phyloP scores from a whole-genome alignment of 2,329 filamentous ascomycete species.

The Neurospora crassa region DNA sequence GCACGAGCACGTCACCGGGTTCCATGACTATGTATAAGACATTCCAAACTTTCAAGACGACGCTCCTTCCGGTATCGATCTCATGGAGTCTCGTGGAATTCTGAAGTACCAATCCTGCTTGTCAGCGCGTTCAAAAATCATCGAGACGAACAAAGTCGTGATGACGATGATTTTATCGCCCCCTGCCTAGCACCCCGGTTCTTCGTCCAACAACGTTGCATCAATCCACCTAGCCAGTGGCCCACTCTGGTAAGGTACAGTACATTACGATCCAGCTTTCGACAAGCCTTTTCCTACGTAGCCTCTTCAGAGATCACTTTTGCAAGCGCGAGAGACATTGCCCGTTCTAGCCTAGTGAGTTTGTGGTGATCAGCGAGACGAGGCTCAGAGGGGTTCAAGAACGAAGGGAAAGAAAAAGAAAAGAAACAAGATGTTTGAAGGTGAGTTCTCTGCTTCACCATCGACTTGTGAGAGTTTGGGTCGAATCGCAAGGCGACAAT shows the following conservation, averaged over 20 bases:
- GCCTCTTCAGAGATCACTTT: not conserved
- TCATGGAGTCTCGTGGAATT: not conserved
- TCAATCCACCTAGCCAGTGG: not conserved
- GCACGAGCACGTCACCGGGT: not conserved
- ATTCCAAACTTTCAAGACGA: not conserved
- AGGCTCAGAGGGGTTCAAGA: not conserved
- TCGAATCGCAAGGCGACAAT: not conserved
- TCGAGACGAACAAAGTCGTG: not conserved
- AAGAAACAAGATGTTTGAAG: not conserved
- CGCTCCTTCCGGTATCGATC: not conserved
- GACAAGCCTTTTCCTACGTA: not conserved
- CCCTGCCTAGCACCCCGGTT: not conserved
- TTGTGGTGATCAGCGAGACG: not conserved
- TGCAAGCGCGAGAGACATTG: not conserved
- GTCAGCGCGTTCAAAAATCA: not conserved
- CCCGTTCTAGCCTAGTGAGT: not conserved
- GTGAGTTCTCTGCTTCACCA: not conserved
- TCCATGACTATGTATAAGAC: not conserved
- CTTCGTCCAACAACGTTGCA: not conserved
- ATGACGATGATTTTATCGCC: not conserved
- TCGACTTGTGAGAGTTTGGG: not conserved
- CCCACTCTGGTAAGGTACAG: not conserved
- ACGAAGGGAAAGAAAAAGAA: not conserved
- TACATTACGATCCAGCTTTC: not conserved
- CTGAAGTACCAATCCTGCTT: not conserved